phyloP scores from a whole-genome alignment of 176 grass and related monocot species.

The Oryza glaberrima region DNA sequence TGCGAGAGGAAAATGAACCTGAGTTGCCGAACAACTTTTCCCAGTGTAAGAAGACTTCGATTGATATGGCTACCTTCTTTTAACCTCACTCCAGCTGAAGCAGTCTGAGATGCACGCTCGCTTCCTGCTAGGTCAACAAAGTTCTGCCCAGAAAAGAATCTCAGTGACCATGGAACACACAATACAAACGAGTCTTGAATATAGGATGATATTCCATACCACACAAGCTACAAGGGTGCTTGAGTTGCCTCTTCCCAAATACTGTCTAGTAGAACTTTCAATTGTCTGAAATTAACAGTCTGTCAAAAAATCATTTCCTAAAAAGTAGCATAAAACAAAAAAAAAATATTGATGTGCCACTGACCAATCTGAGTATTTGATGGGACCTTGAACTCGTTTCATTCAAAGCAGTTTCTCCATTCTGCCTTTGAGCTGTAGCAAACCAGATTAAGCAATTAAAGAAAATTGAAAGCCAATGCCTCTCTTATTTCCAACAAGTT shows the following conservation, averaged over 20 bases:
- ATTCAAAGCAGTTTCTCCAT: constrained; percentile 91
- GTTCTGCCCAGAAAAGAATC: constrained; percentile 68
- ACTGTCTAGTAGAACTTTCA: constrained; percentile 75
- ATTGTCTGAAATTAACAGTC: constrained; percentile 70
- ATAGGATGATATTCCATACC: constrained; percentile 52
- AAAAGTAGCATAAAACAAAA: not conserved
- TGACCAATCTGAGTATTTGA: constrained; percentile 98
- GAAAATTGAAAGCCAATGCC: not conserved
- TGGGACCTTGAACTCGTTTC: constrained; percentile 96
- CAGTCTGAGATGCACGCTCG: constrained; percentile 93
- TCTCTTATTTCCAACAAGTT: constrained; percentile 20
- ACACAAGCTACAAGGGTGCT: constrained; percentile 83
- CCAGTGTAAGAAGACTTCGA: constrained; percentile 90
- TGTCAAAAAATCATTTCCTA: constrained; percentile 10
- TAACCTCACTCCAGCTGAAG: constrained; percentile 72
- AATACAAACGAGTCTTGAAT: constrained; percentile 8
- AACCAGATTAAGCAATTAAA: constrained; percentile 41
- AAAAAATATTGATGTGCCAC: constrained; percentile 30
- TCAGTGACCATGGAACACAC: constrained; percentile 25
- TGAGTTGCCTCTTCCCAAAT: constrained; percentile 61
- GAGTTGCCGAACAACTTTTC: constrained; percentile 87
- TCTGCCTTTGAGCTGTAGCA: constrained; percentile 84
- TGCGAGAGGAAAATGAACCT: constrained; percentile 65
- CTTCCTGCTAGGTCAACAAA: constrained; percentile 98
- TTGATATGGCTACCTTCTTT: constrained; percentile 99